Conservation (phyloP, 1,139 yeast species). For the Debaryomyces fabryi region DNA sequence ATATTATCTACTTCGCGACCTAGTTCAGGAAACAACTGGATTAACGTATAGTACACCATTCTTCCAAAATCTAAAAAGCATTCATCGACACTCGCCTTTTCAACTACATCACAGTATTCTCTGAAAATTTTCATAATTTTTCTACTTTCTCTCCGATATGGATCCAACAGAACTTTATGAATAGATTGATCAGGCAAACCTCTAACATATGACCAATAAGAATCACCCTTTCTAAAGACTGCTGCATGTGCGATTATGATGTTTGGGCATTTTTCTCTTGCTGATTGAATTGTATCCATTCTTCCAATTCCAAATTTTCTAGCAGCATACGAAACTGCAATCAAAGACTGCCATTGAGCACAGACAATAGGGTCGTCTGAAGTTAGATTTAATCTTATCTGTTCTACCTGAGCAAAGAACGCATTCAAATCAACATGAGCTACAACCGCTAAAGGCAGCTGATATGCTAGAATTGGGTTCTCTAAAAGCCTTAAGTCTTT, state of each 20-base stretch:
- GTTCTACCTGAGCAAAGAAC: conserved; percentile 94
- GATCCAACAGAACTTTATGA: conserved; percentile 88
- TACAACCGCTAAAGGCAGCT: conserved; percentile 76
- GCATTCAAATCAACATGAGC: conserved; percentile 93
- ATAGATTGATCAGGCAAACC: conserved; percentile 46
- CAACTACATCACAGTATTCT: conserved; percentile 63
- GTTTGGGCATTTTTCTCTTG: conserved; percentile 72
- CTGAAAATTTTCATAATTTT: conserved; percentile 69
- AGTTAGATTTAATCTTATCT: conserved; percentile 65
- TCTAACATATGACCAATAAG: conserved; percentile 69
- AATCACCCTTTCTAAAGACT: conserved; percentile 84
- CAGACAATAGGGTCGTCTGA: conserved; percentile 85
- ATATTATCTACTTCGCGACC: conserved; percentile 13
- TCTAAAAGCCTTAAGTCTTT: conserved; percentile 52
- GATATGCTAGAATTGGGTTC: conserved; percentile 47
- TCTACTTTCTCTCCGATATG: conserved; percentile 84
- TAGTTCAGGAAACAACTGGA: conserved; percentile 32
- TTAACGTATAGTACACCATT: conserved; percentile 26
- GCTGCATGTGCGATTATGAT: conserved; percentile 89
- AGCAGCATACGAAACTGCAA: conserved; percentile 92
- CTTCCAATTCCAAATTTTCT: conserved; percentile 78
- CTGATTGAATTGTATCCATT: conserved; percentile 71
- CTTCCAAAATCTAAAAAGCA: conserved; percentile 82
- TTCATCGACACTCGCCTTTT: conserved; percentile 96
- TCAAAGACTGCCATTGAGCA: conserved; percentile 87